A percentile compares a stretch with the other conserved stretches of the same genome.
These are phyloP conservation scores for Byssochlamys sp. DNA, from an alignment of 2,329 filamentous ascomycete genomes.

Conservation along the genomic window DNA sequence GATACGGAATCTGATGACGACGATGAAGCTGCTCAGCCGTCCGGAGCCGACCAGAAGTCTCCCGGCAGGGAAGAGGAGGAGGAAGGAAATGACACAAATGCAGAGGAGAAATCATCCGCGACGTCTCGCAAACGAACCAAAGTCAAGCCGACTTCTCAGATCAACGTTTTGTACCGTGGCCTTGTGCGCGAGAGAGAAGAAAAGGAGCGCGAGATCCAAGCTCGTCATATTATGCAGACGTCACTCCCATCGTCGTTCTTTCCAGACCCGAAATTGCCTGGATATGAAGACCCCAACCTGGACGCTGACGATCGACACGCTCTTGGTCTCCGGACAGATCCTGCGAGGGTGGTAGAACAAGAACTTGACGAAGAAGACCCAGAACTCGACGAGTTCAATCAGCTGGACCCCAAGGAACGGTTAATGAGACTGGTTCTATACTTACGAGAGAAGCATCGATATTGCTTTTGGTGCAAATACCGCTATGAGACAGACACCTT, in stretches of 20 bases:
- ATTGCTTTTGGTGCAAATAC: slow-evolving; percentile 96
- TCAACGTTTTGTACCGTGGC: slow-evolving; percentile 72
- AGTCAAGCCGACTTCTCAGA: slow-evolving; percentile 50
- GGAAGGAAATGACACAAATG: slow-evolving; percentile 4
- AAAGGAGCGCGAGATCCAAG: slow-evolving; percentile 33
- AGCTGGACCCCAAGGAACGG: slow-evolving; percentile 55
- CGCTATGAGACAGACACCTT: slow-evolving; percentile 60
- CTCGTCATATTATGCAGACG: slow-evolving; percentile 23
- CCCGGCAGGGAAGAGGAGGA: slow-evolving; percentile 11
- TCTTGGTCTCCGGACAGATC: slow-evolving; percentile 48
- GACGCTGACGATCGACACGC: slow-evolving; percentile 65
- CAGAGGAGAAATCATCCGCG: background rate
- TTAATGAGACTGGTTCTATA: slow-evolving; percentile 58
- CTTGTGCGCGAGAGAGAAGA: slow-evolving; percentile 61
- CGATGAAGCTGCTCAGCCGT: slow-evolving; percentile 10
- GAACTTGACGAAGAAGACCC: slow-evolving; percentile 62
- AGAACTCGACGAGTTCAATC: slow-evolving; percentile 72
- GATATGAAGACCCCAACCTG: slow-evolving; percentile 58
- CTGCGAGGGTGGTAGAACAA: slow-evolving; percentile 37
- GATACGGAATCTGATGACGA: slow-evolving; percentile 44
- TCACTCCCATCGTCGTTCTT: slow-evolving; percentile 27
- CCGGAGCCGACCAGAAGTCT: slow-evolving; percentile 4
- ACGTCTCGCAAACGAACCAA: slow-evolving; percentile 3
- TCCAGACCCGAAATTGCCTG: slow-evolving; percentile 43
- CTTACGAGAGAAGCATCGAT: slow-evolving; percentile 61